Base-by-base conservation (phyloP, 148 eudicot species). In the Oxyria digyna region DNA sequence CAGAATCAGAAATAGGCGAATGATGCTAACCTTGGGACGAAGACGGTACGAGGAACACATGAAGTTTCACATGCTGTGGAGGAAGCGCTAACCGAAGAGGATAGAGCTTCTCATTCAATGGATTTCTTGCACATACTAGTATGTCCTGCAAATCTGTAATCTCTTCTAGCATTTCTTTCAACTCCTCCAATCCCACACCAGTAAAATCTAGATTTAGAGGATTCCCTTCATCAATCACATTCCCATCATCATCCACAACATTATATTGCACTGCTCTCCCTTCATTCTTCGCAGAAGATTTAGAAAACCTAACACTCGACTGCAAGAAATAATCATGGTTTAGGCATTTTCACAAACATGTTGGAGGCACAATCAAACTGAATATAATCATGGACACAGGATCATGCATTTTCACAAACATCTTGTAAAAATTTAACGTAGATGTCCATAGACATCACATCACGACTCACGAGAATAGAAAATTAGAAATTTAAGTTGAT, bases 81-180 rank as follows among this genome's bases (percentile, higher is more conserved):
- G 98, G 98, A 52, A 93, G 88, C 69, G 80, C 79, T 76, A 93
- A 76, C 21, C 83, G 83, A 72, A 93, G 85, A 1, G 98, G 96
- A 75, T 81, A 87, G 29, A 93, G 84, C 71, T 89, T 81, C 18
- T 85, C 90, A 71, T 89, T 89, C 76, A 87, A 62, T 38, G 81
- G 81, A 76, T 85, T 86, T 14, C 85, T 81, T 1, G 81, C 73
- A 73, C 98, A 93, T 71, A 89, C 74, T 68, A 81, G 80, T n/a
- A 83, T 74, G 37, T 81, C 75, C 9, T 81, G 70, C 23, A 89
- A 67, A 45, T 89, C 95, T 38, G 96, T 89, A 78, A 80, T 85
- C 72, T 86, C 91, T 76, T 86, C 91, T 78, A 93, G 73, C 67
- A 71, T 77, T 59, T 73, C 67, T 57, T 81, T 81, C 81, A 93